Evolutionary conservation across 345 rosid genomes (phyloP).

Genomic region (Salix arbutifolia): DNA sequence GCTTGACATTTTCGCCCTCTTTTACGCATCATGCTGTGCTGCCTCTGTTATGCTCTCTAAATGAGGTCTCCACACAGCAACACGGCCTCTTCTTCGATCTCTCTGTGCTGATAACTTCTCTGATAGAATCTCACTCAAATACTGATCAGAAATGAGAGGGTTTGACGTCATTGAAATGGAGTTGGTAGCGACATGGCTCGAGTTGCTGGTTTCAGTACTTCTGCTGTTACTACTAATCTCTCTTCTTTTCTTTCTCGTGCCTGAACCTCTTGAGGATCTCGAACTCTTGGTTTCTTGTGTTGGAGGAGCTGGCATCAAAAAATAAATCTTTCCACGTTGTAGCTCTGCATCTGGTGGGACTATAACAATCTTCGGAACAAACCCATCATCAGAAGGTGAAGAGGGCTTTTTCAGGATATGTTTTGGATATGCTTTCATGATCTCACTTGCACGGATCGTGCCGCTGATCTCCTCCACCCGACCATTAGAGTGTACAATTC

Average conservation of each 20-base stretch:
- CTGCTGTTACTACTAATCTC: constrained; percentile 4
- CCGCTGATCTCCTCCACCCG: constrained; percentile 93
- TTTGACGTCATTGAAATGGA: constrained; percentile 31
- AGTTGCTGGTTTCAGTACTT: constrained; percentile 14
- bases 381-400: constrained; percentile 41
- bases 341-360: constrained; percentile 93
- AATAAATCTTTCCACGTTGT: constrained; percentile 90
- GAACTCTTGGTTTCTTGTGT: constrained; percentile 25
- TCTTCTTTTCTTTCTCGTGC: constrained; percentile 16
- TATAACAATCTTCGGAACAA: constrained; percentile 67
- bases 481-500: constrained; percentile 86
- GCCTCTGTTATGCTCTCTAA: constrained; percentile 79
- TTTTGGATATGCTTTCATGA: constrained; percentile 79
- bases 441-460: constrained; percentile 62
- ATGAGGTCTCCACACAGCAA: constrained; percentile 92
- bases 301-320: constrained; percentile 66
- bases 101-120: constrained; percentile 72
- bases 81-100: constrained; percentile 84
- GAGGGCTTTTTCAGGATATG: constrained; percentile 85
- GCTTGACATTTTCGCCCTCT: background rate
- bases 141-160: constrained; percentile 58
- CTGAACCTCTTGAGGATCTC: constrained; percentile 17
- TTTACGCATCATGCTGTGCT: background rate
- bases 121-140: constrained; percentile 87
- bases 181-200: constrained; percentile 1